These are phyloP conservation scores for Pisolithus marmoratus DNA, from an alignment of 768 basidiomycete genomes.

Conservation along the genomic window DNA sequence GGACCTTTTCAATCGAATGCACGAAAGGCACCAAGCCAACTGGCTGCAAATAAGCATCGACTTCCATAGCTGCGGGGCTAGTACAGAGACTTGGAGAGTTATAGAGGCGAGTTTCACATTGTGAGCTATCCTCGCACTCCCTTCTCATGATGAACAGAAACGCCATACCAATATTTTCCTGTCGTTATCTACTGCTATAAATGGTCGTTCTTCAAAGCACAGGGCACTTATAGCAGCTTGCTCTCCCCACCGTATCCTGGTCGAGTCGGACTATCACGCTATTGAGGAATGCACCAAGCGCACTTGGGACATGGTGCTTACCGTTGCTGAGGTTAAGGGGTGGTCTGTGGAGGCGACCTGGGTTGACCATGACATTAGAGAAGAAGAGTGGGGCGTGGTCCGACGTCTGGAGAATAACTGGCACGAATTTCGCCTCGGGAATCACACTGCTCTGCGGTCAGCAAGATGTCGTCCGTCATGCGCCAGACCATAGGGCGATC, in stretches of 20 bases:
- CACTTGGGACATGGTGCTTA: constrained; percentile 74
- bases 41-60: constrained; percentile 76
- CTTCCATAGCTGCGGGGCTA: constrained; percentile 86
- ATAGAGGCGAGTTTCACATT: constrained; percentile 54
- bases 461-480: not conserved
- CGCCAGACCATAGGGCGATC: too few relatives aligned
- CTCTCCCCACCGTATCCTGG: constrained; percentile 62
- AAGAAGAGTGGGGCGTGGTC: constrained; percentile 56
- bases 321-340: constrained; percentile 67
- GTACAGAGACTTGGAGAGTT: constrained; percentile 64
- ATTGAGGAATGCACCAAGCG: constrained; percentile 49
- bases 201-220: constrained; percentile 62
- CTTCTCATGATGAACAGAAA: constrained; percentile 39
- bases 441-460: constrained; percentile 27
- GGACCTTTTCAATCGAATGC: constrained; percentile 58
- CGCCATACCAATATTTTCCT: constrained; percentile 74
- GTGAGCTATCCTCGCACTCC: not conserved
- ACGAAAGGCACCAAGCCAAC: constrained; percentile 45
- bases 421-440: constrained; percentile 49
- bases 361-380: constrained; percentile 28
- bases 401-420: constrained; percentile 68
- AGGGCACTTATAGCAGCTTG: constrained; percentile 59
- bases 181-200: constrained; percentile 84
- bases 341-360: constrained; percentile 71
- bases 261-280: constrained; percentile 81